Conservation (phyloP, 179 eudicot species). For the Patellifolia procumbens region DNA sequence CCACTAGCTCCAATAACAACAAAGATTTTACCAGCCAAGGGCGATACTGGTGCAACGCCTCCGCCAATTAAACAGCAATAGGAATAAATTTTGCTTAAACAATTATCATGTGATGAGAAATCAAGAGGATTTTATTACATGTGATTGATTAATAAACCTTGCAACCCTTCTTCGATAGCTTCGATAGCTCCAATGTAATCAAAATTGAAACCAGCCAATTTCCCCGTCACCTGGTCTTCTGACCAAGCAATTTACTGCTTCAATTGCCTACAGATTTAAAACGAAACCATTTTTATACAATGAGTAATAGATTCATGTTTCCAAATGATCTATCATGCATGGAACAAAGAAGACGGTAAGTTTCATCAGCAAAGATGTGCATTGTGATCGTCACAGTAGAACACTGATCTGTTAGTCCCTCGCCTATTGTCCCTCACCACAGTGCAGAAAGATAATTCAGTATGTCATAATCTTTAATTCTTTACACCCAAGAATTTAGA, state of each 20-base stretch:
- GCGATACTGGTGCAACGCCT: constrained; percentile 45
- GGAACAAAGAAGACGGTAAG: background rate
- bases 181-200: constrained; percentile 92
- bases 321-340: background rate
- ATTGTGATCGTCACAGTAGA: background rate
- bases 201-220: constrained; percentile 80
- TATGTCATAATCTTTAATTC: background rate
- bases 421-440: background rate
- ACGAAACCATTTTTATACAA: background rate
- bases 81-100: background rate
- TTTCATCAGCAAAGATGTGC: background rate
- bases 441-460: background rate
- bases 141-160: constrained; percentile 42
- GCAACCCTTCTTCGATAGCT: constrained; percentile 78
- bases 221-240: constrained; percentile 70
- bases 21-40: constrained; percentile 76
- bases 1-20: constrained; percentile 99
- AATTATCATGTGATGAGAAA: background rate
- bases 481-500: background rate
- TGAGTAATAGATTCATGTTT: background rate
- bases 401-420: background rate
- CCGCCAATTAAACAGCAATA: constrained; percentile 19
- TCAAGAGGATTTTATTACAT: background rate
- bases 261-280: constrained; percentile 58
- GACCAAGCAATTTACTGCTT: constrained; percentile 83